A percentile compares a stretch with the other conserved stretches of the same genome.
Conservation (phyloP, 2,329 filamentous ascomycete species). For the Ascocoryne sarcoides region DNA sequence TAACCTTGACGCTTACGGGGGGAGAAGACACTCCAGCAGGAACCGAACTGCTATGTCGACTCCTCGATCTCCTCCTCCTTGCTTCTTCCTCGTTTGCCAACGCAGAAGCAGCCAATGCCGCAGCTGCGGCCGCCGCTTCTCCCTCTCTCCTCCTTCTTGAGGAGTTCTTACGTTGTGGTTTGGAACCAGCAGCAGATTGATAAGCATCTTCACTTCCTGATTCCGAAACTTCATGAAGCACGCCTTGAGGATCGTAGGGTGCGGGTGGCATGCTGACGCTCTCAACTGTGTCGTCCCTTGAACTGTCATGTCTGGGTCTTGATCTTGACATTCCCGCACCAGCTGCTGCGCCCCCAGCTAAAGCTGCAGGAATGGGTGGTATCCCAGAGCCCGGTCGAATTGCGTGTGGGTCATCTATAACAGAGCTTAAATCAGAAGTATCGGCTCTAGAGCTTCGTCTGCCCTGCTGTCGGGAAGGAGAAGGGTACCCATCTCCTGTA, state of each 20-base stretch:
- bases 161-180: constrained; percentile 36
- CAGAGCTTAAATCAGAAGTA: constrained; percentile 26
- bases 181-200: constrained; percentile 31
- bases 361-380: constrained; percentile 27
- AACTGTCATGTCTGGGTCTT: constrained; percentile 35
- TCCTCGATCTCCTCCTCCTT: constrained; percentile 16
- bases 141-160: constrained; percentile 39
- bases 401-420: constrained; percentile 25
- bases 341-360: constrained; percentile 10
- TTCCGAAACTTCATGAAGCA: constrained; percentile 30
- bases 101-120: constrained; percentile 35
- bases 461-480: constrained; percentile 35
- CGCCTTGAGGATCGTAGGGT: constrained; percentile 43
- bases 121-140: constrained; percentile 37
- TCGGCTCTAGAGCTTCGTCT: constrained; percentile 13
- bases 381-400: constrained; percentile 33
- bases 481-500: constrained; percentile 57
- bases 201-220: constrained; percentile 37
- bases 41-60: constrained; percentile 27
- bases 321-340: constrained; percentile 23
- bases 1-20: constrained; percentile 49
- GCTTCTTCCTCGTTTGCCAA: constrained; percentile 41
- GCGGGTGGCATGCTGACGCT: constrained; percentile 44
- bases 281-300: constrained; percentile 31
- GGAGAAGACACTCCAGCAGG: constrained; percentile 31